Base-by-base conservation (phyloP, 2,329 filamentous ascomycete species). In the Botrytis fabae region DNA sequence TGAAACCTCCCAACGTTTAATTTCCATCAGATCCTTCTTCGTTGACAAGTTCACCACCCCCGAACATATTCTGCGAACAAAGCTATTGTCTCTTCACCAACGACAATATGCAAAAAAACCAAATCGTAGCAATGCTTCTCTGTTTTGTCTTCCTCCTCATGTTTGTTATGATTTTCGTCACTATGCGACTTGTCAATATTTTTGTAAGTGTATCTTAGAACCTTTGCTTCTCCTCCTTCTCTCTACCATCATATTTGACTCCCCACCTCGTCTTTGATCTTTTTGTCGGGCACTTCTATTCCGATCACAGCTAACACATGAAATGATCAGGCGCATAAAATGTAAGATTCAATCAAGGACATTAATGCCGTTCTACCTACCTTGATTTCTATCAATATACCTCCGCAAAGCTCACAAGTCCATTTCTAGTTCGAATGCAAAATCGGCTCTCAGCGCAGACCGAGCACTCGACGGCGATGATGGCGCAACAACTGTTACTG, bases 161-260 rank as follows among this genome's bases (percentile, higher is more conserved):
- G 65, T 69, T 69, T 42, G 14, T 42, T 32, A 69, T 57, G 35
- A 69, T 57, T 25, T 69, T 69, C 38, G 22, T 69, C 38, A 44
- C 65, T n/a, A 69, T 69, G 65, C 38, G 65, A 69, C 65, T 69
- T 42, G 65, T 69, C 18, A 69, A 69, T 10, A 40, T 69, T 69
- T 69, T 69, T 59, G 65, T 69, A 69, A 42, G 65, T 42, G 28
- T 16, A 22, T 54, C 14, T 1, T 4, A 16, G 0, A 22, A 6
- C 5, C 18, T 28, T 57, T 20, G 9, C 35, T n/a, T 1, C 22
- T 66, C 25, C 51, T 14, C 42, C 9, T 2, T 22, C 0, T 42
- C 8, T 28, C n/a, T 16, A 25, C 28, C n/a, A 9, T 22, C n/a
- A 14, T n/a, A 42, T 22, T 9, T 22, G 12, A 10, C n/a, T n/a